Evolutionary conservation across 164 flowering plant species (phyloP).

Genomic region (Akebia trifoliata): DNA sequence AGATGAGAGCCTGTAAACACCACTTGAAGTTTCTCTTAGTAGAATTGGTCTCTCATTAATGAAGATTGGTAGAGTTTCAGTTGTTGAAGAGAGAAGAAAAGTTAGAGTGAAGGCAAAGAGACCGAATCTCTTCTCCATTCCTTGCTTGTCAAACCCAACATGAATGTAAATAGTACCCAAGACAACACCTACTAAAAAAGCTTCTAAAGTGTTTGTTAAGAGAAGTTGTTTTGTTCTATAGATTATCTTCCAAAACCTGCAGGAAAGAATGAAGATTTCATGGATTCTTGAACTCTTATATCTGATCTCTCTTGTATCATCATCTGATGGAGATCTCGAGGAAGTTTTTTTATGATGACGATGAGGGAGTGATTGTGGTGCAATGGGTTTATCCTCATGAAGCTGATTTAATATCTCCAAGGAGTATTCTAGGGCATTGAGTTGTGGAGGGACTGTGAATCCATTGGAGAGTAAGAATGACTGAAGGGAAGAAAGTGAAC

Average conservation of each 20-base stretch:
- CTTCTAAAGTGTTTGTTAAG: slow-evolving; percentile 72
- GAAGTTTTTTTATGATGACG: not conserved
- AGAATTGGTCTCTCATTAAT: slow-evolving; percentile 81
- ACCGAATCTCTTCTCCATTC: slow-evolving; percentile 83
- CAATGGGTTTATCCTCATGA: slow-evolving; percentile 5
- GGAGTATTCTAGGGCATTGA: slow-evolving; percentile 78
- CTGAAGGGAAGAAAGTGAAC: slow-evolving; percentile 51
- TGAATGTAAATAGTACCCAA: slow-evolving; percentile 84
- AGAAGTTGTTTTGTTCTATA: slow-evolving; percentile 85
- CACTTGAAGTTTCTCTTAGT: slow-evolving; percentile 76
- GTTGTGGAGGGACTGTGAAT: slow-evolving; percentile 79
- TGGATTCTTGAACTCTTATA: slow-evolving; percentile 55
- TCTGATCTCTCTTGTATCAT: slow-evolving; percentile 19
- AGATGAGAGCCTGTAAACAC: slow-evolving; percentile 78
- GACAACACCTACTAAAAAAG: slow-evolving; percentile 73
- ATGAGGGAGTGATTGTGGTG: not conserved
- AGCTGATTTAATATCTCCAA: slow-evolving; percentile 79
- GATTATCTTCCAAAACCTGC: slow-evolving; percentile 78
- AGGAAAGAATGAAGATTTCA: slow-evolving; percentile 52
- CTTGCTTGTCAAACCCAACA: slow-evolving; percentile 58
- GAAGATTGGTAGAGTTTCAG: slow-evolving; percentile 89
- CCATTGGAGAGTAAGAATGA: slow-evolving; percentile 43
- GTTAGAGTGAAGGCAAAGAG: slow-evolving; percentile 95
- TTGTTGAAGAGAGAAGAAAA: slow-evolving; percentile 90
- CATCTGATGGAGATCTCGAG: slow-evolving; percentile 1